A percentile compares a stretch with the other conserved stretches of the same genome.
These are phyloP conservation scores for Phytophthora brassicae DNA, from an alignment of 352 stramenopile species.

Conservation along the genomic window DNA sequence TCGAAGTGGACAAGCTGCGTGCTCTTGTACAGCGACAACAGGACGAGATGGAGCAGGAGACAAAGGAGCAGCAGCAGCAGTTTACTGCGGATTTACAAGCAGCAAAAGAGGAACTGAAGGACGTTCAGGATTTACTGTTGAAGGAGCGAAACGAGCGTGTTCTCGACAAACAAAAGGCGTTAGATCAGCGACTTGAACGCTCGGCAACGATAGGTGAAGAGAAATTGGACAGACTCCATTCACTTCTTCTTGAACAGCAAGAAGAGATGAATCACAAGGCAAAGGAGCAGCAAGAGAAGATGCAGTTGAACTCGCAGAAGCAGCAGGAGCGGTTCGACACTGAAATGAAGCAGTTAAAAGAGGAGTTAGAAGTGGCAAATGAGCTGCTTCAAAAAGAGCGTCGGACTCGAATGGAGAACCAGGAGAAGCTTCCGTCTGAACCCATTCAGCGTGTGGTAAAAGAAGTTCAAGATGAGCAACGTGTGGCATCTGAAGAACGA, in stretches of 20 bases:
- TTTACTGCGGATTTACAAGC: slow-evolving; percentile 40
- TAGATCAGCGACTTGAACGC: slow-evolving; percentile 47
- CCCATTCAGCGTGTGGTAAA: slow-evolving; percentile 17
- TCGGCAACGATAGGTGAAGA: slow-evolving; percentile 17
- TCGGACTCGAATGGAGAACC: slow-evolving; percentile 34
- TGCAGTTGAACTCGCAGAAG: slow-evolving; percentile 31
- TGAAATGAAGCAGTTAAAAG: slow-evolving; percentile 37
- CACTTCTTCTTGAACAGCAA: slow-evolving; percentile 21
- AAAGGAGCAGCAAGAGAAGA: slow-evolving; percentile 55
- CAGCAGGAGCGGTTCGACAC: slow-evolving; percentile 29
- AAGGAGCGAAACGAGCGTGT: slow-evolving; percentile 55
- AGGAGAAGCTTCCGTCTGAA: slow-evolving; percentile 35
- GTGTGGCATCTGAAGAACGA: not conserved
- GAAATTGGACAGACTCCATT: slow-evolving; percentile 20
- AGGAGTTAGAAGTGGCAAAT: slow-evolving; percentile 50
- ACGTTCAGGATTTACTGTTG: slow-evolving; percentile 57
- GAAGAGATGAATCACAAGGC: slow-evolving; percentile 48
- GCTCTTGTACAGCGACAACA: slow-evolving; percentile 54
- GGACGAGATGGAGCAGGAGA: slow-evolving; percentile 45
- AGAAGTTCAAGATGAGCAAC: not conserved
- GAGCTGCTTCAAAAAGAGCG: slow-evolving; percentile 53
- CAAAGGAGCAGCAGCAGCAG: slow-evolving; percentile 26
- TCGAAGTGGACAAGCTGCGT: slow-evolving; percentile 69
- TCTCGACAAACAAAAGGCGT: slow-evolving; percentile 57
- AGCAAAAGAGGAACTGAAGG: slow-evolving; percentile 43